Percentiles rank a stretch among this genome's conserved stretches.
phyloP scores from a whole-genome alignment of 129 eudicot genomes.

The Cynara cardunculus region DNA sequence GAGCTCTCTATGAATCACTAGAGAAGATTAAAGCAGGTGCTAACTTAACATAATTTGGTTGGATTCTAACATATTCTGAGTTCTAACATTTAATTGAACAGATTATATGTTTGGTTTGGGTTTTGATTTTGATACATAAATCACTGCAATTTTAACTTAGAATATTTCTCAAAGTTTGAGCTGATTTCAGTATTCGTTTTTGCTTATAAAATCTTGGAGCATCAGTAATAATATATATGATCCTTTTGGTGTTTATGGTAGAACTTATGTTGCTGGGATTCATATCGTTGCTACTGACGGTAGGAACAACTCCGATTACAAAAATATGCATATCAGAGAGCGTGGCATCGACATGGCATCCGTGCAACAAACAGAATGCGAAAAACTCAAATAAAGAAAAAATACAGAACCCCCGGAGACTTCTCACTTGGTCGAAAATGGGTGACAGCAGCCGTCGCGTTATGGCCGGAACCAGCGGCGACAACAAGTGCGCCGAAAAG shows the following conservation, averaged over 20 bases:
- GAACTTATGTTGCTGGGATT: constrained; percentile 73
- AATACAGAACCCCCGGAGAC: constrained; percentile 39
- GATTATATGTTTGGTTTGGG: neutral
- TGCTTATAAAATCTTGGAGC: too few species aligned
- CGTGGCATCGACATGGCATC: constrained; percentile 54
- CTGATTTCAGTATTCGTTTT: too few species aligned
- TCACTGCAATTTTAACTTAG: neutral
- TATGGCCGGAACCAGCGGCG: constrained; percentile 22
- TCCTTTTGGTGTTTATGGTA: constrained; percentile 4
- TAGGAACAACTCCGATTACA: constrained; percentile 40
- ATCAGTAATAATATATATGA: neutral
- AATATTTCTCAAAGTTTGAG: neutral
- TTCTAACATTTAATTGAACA: neutral
- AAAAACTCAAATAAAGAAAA: neutral
- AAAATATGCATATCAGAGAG: constrained; percentile 39
- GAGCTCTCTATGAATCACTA: constrained; percentile 59
- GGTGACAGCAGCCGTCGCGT: constrained; percentile 26
- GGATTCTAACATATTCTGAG: neutral
- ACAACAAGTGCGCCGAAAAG: constrained; percentile 45
- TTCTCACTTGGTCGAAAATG: constrained; percentile 11
- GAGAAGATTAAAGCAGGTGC: constrained; percentile 68
- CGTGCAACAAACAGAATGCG: constrained; percentile 30
- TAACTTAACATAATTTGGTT: neutral
- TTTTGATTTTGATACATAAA: neutral
- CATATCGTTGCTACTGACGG: constrained; percentile 65